Evolutionary conservation across 2,329 filamentous ascomycete species (phyloP), one percentile per base, ranked within the genome.

Genomic region (Monosporascus sp.): DNA sequence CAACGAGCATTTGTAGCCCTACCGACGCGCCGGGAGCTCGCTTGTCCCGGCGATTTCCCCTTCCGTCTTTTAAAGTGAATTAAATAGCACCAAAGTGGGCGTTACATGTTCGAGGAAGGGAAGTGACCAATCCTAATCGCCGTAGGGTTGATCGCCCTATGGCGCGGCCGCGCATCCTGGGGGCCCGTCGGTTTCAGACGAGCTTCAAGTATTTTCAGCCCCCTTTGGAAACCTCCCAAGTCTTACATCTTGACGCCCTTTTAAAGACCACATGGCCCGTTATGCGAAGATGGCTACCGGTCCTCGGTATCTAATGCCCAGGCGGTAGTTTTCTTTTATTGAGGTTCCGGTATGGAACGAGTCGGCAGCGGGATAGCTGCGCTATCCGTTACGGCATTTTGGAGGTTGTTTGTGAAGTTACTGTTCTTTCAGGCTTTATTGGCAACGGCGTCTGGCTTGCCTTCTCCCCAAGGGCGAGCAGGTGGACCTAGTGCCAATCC

Each of bases 391-490:
- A 5, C 24, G 19, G 43, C 51, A 16, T 51, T 47, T 5, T 37
- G 24, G 40, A 48, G 17, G 48, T 56, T 55, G 52, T 24, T 54
- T 41, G 55, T 46, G 52, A 54, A n/a, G 20, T 24, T 54, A 45
- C 44, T 56, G 22, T 40, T 53, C 44, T 35, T 46, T 27, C 43
- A 46, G 11, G 3, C 14, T 26, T 24, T 46, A 14, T 45, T 55
- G 46, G 44, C 57, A 27, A 52, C 53, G 19, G 60, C 58, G n/a
- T 47, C 56, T 22, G 63, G 58, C 11, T 55, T 53, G 40, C 57
- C 59, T 48, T 53, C 57, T 27, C 57, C 59, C 17, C 58, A 59
- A 46, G 51, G 37, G 16, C 38, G 54, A 16, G 37, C 52, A n/a
- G 20, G 50, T 11, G n/a, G 53, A 22, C 52, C 49, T 6, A 51